Base-by-base conservation (phyloP, 2,329 filamentous ascomycete species). In the Pleurostoma richardsiae region DNA sequence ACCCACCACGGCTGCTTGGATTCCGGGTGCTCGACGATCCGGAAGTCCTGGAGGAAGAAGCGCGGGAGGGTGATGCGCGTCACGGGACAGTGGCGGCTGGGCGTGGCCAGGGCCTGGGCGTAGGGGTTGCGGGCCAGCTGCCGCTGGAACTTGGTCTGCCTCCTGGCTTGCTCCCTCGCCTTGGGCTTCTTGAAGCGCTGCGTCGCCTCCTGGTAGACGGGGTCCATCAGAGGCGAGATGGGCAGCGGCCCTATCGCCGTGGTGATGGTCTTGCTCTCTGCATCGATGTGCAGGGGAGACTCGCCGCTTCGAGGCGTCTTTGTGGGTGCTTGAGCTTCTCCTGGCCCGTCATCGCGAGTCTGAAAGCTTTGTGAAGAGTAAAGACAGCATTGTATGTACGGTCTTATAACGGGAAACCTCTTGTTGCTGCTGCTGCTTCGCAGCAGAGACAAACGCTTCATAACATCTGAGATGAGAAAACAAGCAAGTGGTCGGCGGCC, bases 31-130 rank as follows among this genome's bases (percentile, higher is more conserved):
- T 66, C 58, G 10, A 82, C 66, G 2, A 82, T 56, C 29, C 74
- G 72, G 49, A 89, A 82, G 30, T 78, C 70, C 46, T 86, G 77
- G 4, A 88, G 66, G 58, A 89, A 85, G 56, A 76, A 81, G 10
- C 62, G 64, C 2, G 86, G 86, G 5, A 88, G 62, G 1, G 58
- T 57, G 0, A 61, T 58, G 0, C 56, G 50, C 2, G 82, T 81
- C 30, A 76, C 58, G 27, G 63, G 56, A 56, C 84, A 88, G 47
- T 61, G 55, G 45, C 86, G 80, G 27, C 84, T 47, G 0, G 82
- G 79, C 0, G 77, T 77, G 30, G 78, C 77, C 27, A 90, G 73
- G 5, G 82, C 78, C 40, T 73, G 73, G 3, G 85, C 85, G 54
- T 79, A 89, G 3, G 83, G 72, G 53, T 87, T 90, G 36, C 72